Evolutionary conservation across 2,329 filamentous ascomycete species (phyloP), one percentile per base, ranked within the genome.

Genomic region (Trichophyton verrucosum): DNA sequence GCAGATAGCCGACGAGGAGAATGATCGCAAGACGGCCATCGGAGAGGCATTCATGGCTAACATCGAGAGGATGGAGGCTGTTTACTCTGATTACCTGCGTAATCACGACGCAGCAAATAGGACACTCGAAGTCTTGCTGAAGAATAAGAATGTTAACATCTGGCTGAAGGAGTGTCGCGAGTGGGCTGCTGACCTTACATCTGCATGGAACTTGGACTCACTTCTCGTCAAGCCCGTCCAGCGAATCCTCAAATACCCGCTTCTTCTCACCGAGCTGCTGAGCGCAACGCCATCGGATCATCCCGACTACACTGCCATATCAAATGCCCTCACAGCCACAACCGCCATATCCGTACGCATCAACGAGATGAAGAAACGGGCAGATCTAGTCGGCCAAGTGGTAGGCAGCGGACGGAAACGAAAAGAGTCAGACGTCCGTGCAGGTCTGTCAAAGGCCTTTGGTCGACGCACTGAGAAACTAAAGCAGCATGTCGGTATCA

Each of bases 221-320:
- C 79, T 99, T n/a, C 82, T 99, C 20, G 92, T 99, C 70, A 99
- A 99, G 74, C 94, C 94, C 1, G 91, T 95, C 72, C 94, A 99
- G 74, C 85, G 94, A 56, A 86, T 97, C 64, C 86, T 92, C 38
- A 96, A 96, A 69, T 99, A 97, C 70, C 91, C 91, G 2, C 85
- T 96, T 53, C 79, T 99, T 46, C 83, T 99, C 51, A 84, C 85
- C 38, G 86, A 91, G 61, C 78, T 99, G 9, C 78, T 95, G 24
- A 85, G 91, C 64, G 82, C 86, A 61, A 97, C 92, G 0, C 86
- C 89, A 0, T 74, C 81, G 8, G 86, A 91, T 64, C 94, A 99
- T 70, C 91, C 92, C 0, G 94, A 99, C 72, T 83, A 86, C 63
- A 77, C 80, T 27, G 77, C 82, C 7, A 81, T 99, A 38, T 84